Percentiles rank a stretch among this genome's conserved stretches.
These are phyloP conservation scores for Aciculosporium take DNA, from an alignment of 2,329 filamentous ascomycete genomes.

Conservation along the genomic window DNA sequence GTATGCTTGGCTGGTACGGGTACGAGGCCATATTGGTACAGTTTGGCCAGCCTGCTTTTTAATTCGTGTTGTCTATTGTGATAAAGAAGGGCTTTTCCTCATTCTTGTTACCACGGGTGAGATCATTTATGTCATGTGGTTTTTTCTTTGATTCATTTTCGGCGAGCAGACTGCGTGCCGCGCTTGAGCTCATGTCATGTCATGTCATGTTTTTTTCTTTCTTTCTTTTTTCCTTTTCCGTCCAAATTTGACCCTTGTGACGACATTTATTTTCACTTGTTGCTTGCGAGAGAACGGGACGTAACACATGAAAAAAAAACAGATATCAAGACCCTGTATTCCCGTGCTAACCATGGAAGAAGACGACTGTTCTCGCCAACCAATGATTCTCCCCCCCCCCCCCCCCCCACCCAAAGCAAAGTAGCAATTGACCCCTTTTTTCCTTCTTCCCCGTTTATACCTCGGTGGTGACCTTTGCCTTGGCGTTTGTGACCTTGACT, in stretches of 20 bases:
- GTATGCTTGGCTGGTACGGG: background rate
- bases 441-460: constrained; percentile 34
- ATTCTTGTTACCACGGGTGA: no score
- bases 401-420: no score
- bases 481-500: constrained; percentile 99
- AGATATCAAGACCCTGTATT: constrained; percentile 3
- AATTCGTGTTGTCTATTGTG: background rate
- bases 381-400: background rate
- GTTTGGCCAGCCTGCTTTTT: background rate
- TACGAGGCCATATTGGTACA: background rate
- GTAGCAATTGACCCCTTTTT: background rate
- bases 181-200: no score
- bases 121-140: no score
- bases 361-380: constrained; percentile 3
- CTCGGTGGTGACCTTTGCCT: constrained; percentile 98
- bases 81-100: no score
- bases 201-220: no score
- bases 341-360: constrained; percentile 7
- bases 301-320: constrained; percentile 3
- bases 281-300: background rate
- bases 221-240: background rate
- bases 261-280: background rate
- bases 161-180: no score
- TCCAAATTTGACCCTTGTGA: no score
- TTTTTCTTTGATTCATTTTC: no score